Percentiles rank a stretch among this genome's conserved stretches.
Conservation (phyloP, 1,284 basidiomycete genomes). For the Stygiomarasmius scandens region DNA sequence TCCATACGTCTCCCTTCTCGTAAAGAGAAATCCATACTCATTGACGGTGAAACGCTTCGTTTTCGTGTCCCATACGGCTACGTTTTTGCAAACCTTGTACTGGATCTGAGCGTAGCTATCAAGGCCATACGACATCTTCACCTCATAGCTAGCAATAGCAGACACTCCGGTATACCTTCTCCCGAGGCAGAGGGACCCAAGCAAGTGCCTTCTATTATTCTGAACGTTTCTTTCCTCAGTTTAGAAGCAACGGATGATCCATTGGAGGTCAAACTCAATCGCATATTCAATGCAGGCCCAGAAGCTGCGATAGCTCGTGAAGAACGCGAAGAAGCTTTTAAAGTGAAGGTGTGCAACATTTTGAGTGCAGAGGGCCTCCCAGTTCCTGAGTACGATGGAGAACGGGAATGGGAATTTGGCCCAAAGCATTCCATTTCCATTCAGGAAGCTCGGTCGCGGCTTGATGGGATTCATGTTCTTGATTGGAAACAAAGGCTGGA, state of each 20-base stretch:
- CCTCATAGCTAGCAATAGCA: constrained; percentile 47
- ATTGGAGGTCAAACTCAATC: constrained; percentile 80
- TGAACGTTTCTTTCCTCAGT: constrained; percentile 65
- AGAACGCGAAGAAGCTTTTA: constrained; percentile 82
- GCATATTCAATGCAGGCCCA: constrained; percentile 79
- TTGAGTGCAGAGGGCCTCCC: constrained; percentile 38
- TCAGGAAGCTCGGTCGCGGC: constrained; percentile 73
- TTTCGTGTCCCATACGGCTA: constrained; percentile 84
- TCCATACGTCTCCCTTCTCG: constrained; percentile 43
- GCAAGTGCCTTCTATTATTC: constrained; percentile 62
- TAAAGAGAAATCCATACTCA: constrained; percentile 40
- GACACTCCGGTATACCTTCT: constrained; percentile 48
- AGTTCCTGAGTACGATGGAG: constrained; percentile 23
- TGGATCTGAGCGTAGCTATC: constrained; percentile 63
- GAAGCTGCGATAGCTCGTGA: constrained; percentile 77
- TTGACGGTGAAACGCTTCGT: constrained; percentile 68
- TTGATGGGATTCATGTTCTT: constrained; percentile 77
- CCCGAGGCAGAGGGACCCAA: constrained; percentile 78
- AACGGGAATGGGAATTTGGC: constrained; percentile 63
- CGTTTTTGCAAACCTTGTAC: constrained; percentile 72
- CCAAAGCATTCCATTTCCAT: constrained; percentile 67
- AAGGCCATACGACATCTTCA: constrained; percentile 73
- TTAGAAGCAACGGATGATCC: constrained; percentile 90
- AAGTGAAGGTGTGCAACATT: constrained; percentile 75
- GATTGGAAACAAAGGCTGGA: constrained; percentile 73